Evolutionary conservation across 1,139 yeast species (phyloP), one percentile per base, ranked within the genome.

Genomic region (Suzukiozyma palmioleophila): DNA sequence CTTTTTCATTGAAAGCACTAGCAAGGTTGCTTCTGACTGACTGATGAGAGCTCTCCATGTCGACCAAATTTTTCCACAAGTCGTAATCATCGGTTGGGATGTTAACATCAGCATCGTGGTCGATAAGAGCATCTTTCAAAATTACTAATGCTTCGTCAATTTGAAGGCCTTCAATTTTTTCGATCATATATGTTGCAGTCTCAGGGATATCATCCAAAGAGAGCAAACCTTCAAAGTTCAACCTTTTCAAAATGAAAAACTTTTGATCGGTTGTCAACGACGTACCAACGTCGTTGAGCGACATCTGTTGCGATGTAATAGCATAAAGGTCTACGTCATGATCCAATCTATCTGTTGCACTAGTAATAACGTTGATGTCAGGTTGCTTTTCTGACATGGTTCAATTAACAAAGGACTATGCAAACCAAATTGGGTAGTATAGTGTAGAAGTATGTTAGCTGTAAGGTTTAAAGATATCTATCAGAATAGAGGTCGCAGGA

Each of bases 41-140:
- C 4, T 32, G 26, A 26, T 33, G 13, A 18, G 31, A 3, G 12
- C 37, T 26, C 9, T 45, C 42, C 13, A 16, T 14, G 3, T 38
- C 48, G 21, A 52, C 48, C 29, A 59, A 48, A 12, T 45, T 44
- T 32, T 50, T 43, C 39, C 53, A 44, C 25, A 60, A 53, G 2
- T 57, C 53, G 13, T 45, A 65, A 36, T 64, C 72, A 7, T 54
- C 60, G 8, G 49, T 44, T 4, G 78, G 73, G 45, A 77, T 68
- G 49, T 79, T 79, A 39, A 69, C 64, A 53, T 79, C 85, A 33
- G 61, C 68, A 2, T 52, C 49, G 48, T 75, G 79, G 30, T 69
- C 67, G 1, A 48, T 59, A 3, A 67, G 43, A 4, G 73, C 64
- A n/a, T 62, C 57, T 36, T 57, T 50, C 37, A 79, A 58, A 33